Evolutionary conservation across 1,139 yeast genomes (phyloP), one percentile per base, ranked within the genome.

Genomic region (Candida tropicalis): DNA sequence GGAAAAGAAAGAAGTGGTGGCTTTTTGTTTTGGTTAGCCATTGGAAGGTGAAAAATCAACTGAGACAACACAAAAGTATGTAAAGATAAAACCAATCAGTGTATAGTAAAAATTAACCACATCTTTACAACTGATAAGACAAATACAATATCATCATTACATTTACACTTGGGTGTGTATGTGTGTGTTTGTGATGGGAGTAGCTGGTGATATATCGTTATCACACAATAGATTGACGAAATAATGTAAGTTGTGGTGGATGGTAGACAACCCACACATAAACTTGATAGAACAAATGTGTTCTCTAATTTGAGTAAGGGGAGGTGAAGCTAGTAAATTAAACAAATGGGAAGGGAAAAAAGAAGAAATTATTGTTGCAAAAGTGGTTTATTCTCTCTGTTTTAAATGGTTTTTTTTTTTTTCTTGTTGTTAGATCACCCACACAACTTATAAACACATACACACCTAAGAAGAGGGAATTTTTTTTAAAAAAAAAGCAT

Each of bases 311-410:
- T n/a, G n/a, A n/a, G n/a, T n/a, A n/a, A n/a, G n/a, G n/a, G n/a
- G n/a, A n/a, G n/a, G n/a, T n/a, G n/a, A n/a, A n/a, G n/a, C n/a
- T n/a, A n/a, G 20, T 17, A 17, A 7, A 11, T 6, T 8, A 15
- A 18, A 11, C 4, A 18, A 18, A 6, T 2, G 16, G 24, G 3
- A 31, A 11, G 5, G n/a, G 18, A 31, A 18, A 7, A 12, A 22
- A 22, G 11, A 29, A 9, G 22, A 29, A 16, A 13, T 16, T 27
- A 27, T 17, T 31, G 35, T 31, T 31, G 35, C 35, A 31, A 31
- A 34, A 24, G 28, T 25, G 33, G 16, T 16, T 32, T 32, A n/a
- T 17, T 12, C 12, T 26, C 26, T 37, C 34, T 35, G 24, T 35
- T n/a, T n/a, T n/a, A n/a, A n/a, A n/a, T n/a, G n/a, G 23, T 20